These are phyloP conservation scores for Colletotrichum spaethianum DNA, from an alignment of 2,329 filamentous ascomycete species.

Conservation along the genomic window DNA sequence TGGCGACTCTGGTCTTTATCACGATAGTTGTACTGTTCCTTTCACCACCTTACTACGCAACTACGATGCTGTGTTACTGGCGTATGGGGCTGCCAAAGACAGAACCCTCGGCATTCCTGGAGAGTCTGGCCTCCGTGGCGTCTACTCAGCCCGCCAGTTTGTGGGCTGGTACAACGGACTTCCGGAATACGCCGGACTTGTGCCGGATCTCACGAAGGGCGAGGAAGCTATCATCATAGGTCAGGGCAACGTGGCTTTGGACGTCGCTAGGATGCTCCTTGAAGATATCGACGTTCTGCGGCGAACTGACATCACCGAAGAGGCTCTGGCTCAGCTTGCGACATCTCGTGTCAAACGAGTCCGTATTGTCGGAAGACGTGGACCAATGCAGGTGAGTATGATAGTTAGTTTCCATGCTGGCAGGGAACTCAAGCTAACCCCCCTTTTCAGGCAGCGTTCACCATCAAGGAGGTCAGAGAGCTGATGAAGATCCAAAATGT, in stretches of 20 bases:
- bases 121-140: conserved; percentile 78
- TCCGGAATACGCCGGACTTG: conserved; percentile 81
- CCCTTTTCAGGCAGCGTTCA: conserved; percentile 85
- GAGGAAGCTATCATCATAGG: conserved; percentile 92
- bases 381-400: conserved; percentile 82
- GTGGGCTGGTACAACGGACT: conserved; percentile 99
- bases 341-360: conserved; percentile 84
- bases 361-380: conserved; percentile 88
- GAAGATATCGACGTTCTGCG: conserved; percentile 80
- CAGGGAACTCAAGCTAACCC: neutral
- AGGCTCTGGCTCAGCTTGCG: conserved; percentile 81
- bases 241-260: conserved; percentile 95
- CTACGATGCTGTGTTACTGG: conserved; percentile 93
- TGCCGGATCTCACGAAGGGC: conserved; percentile 80
- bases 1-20: conserved; percentile 66
- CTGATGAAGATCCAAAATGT: conserved; percentile 83
- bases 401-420: neutral
- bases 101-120: conserved; percentile 83
- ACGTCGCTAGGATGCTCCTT: conserved; percentile 90
- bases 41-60: conserved; percentile 80
- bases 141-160: conserved; percentile 92
- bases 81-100: conserved; percentile 92
- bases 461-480: conserved; percentile 94
- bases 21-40: conserved; percentile 68
- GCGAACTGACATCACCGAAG: conserved; percentile 90